Evolutionary conservation across 495 filamentous ascomycete species (phyloP), one percentile per base, ranked within the genome.

Genomic region (Trichoderma gamsii): DNA sequence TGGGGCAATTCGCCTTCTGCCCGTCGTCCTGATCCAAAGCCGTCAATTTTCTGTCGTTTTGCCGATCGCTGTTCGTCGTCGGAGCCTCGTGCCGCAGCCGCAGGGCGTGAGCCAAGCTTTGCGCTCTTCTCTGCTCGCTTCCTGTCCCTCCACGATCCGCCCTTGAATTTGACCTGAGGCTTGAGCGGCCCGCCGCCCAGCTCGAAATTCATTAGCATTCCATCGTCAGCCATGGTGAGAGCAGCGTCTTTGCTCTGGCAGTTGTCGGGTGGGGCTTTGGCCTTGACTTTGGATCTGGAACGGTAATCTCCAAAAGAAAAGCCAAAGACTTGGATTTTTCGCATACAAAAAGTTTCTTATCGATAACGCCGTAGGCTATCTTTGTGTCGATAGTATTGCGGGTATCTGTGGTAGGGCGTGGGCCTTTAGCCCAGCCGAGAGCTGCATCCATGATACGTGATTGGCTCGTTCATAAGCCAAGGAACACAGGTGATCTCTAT

Each of bases 161-260:
- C 95, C 76, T 88, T 93, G 75, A 96, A 92, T 69, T 86, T 89
- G 63, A 85, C 82, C 61, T 86, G 83, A 5, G 83, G 83, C 67
- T 88, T 89, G 0, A 82, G 41, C 0, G 80, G 78, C 18, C 80
- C 82, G 71, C 91, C 90, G 16, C 84, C 82, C 38, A 95, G 80
- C 67, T 90, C 85, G 74, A 97, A 97, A 75, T 99, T 98, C 76
- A 97, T 82, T 63, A 97, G 85, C 86, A 99, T 89, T 65, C 92
- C 92, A 88, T 96, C 91, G 80, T 97, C 92, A 25, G 92, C 92
- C 93, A 97, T 97, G 64, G 38, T 49, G 66, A 35, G 63, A 59
- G 49, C 41, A 49, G 25, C 25, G 0, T 32, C 25, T 16, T 32
- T 21, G 56, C 27, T 61, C 23, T 61, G 56, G 25, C 56, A 16